Conservation (phyloP, 371 early-diverging fungal species). For the Syncephalastrum racemosum region DNA sequence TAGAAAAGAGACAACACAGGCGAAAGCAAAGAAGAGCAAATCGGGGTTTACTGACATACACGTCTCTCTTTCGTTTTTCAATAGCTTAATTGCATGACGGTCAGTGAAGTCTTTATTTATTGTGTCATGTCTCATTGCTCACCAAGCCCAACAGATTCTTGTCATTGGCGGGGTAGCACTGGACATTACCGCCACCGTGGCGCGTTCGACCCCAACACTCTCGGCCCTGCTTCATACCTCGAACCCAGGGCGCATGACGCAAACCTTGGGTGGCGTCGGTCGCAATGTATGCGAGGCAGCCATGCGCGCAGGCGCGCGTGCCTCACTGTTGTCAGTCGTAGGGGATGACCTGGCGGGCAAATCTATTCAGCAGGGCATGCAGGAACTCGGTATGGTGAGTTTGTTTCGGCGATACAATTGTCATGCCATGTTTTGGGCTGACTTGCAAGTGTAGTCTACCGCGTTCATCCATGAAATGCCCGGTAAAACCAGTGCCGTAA, state of each 20-base stretch:
- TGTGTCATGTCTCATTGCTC: background rate
- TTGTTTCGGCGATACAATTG: too few species aligned
- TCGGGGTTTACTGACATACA: background rate
- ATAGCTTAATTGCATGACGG: background rate
- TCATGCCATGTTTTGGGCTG: background rate
- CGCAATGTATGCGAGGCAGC: slow-evolving; percentile 88
- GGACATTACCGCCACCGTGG: slow-evolving; percentile 65
- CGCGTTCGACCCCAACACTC: background rate
- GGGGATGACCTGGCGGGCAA: slow-evolving; percentile 73
- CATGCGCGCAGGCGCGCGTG: slow-evolving; percentile 58
- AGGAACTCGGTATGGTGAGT: slow-evolving; percentile 52
- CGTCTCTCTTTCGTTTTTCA: background rate
- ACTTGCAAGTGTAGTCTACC: slow-evolving; percentile 24
- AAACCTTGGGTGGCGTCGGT: slow-evolving; percentile 86
- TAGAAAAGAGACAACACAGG: background rate
- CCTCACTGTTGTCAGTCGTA: slow-evolving; percentile 65
- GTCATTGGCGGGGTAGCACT: slow-evolving; percentile 85
- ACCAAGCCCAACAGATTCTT: slow-evolving; percentile 35
- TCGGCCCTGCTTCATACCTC: slow-evolving; percentile 59
- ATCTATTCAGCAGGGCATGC: slow-evolving; percentile 53
- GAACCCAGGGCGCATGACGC: slow-evolving; percentile 66
- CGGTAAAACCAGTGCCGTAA: slow-evolving; percentile 37
- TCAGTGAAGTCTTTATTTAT: background rate
- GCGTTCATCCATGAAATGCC: slow-evolving; percentile 25
- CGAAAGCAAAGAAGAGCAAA: background rate